Conservation (phyloP, 2,329 filamentous ascomycete genomes). For the Pseudogymnoascus verrucosus region DNA sequence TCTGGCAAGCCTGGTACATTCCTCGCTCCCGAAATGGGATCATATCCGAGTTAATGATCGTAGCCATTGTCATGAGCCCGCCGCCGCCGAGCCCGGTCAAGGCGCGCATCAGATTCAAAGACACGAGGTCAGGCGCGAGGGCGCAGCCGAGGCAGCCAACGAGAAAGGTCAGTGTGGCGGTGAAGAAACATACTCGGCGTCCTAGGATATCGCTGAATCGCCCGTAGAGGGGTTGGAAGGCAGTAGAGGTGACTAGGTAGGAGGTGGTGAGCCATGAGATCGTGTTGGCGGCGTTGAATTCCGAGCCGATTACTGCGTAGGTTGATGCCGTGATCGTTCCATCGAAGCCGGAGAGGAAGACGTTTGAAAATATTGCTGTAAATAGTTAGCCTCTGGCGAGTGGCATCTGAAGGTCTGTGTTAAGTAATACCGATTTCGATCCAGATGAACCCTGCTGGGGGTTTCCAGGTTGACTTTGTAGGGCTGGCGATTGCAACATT, state of each 20-base stretch:
- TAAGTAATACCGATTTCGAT: conserved; percentile 41
- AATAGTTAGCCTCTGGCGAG: conserved; percentile 7
- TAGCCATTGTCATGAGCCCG: conserved; percentile 60
- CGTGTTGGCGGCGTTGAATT: conserved; percentile 63
- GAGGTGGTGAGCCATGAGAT: conserved; percentile 70
- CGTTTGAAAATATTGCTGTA: conserved; percentile 52
- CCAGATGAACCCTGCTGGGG: conserved; percentile 45
- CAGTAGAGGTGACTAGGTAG: conserved; percentile 63
- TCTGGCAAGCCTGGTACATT: conserved; percentile 55
- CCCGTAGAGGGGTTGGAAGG: conserved; percentile 65
- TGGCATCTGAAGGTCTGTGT: not conserved
- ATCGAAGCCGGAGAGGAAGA: conserved; percentile 61
- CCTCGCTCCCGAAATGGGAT: conserved; percentile 48
- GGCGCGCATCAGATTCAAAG: conserved; percentile 57
- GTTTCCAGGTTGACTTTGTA: conserved; percentile 33
- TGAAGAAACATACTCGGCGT: conserved; percentile 53
- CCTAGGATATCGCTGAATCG: conserved; percentile 64
- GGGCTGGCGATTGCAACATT: conserved; percentile 1
- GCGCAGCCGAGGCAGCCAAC: conserved; percentile 58
- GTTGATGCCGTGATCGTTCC: conserved; percentile 66
- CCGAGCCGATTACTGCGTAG: conserved; percentile 67
- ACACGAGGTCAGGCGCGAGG: conserved; percentile 47
- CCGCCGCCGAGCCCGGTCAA: conserved; percentile 63
- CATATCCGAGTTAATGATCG: conserved; percentile 55
- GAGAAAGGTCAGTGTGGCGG: conserved; percentile 54